Percentiles rank a stretch among this genome's conserved stretches.
phyloP scores from a whole-genome alignment of 352 stramenopile genomes.

The Phytopythium chamaehyphon region DNA sequence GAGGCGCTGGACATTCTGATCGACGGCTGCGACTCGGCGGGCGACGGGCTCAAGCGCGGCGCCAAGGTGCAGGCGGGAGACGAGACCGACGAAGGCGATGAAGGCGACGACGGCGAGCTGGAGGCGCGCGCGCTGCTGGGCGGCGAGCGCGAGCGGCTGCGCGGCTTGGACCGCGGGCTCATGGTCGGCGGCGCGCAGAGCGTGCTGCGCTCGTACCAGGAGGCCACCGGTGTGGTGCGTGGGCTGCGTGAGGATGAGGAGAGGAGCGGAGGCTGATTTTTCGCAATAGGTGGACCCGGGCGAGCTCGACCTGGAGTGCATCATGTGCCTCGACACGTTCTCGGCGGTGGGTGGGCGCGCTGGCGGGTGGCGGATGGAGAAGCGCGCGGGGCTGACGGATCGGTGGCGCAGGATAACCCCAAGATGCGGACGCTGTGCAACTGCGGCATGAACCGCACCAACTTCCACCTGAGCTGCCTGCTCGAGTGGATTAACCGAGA shows the following conservation, averaged over 20 bases:
- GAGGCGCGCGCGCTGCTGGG: conserved; percentile 19
- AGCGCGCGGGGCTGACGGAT: not conserved
- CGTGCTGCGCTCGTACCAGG: conserved; percentile 65
- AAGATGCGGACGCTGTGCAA: conserved; percentile 84
- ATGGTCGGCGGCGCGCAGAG: conserved; percentile 23
- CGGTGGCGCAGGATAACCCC: conserved; percentile 43
- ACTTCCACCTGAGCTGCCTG: conserved; percentile 87
- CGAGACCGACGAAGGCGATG: not conserved
- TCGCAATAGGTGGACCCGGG: conserved; percentile 42
- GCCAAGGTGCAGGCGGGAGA: conserved; percentile 18
- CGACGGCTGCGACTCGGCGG: conserved; percentile 11
- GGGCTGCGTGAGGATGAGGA: conserved; percentile 2
- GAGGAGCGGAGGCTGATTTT: conserved; percentile 4
- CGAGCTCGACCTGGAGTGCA: conserved; percentile 76
- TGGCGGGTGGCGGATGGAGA: not conserved
- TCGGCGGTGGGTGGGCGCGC: conserved; percentile 19
- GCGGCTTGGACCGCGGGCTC: conserved; percentile 15
- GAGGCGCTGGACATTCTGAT: conserved; percentile 40
- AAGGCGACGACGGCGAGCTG: conserved; percentile 19
- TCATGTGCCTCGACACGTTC: conserved; percentile 85
- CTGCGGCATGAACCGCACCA: conserved; percentile 88
- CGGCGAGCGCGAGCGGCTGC: conserved; percentile 15
- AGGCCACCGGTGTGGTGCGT: conserved; percentile 45
- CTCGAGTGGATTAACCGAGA: conserved; percentile 86
- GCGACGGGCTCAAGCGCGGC: conserved; percentile 3